Percentiles rank a stretch among this genome's conserved stretches.
Evolutionary conservation across 768 basidiomycete species (phyloP).

Genomic region (Boletales sp.): DNA sequence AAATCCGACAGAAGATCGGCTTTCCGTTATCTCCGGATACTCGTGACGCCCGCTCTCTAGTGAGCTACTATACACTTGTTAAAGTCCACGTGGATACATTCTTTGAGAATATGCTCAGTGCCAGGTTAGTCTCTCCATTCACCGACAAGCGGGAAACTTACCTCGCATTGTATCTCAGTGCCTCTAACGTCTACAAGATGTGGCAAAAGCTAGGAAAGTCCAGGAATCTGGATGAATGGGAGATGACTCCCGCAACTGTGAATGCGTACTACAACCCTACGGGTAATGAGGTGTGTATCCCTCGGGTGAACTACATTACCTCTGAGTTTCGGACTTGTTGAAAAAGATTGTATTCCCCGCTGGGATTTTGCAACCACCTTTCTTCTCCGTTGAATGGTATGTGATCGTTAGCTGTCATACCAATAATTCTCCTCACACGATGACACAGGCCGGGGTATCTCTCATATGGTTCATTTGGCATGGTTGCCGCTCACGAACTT

Average conservation of each 20-base stretch:
- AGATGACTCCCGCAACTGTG: slow-evolving; percentile 83
- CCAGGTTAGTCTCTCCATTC: slow-evolving; percentile 38
- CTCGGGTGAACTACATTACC: background rate
- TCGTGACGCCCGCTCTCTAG: slow-evolving; percentile 60
- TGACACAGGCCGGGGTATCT: slow-evolving; percentile 77
- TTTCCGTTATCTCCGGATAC: slow-evolving; percentile 89
- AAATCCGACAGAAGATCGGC: slow-evolving; percentile 78
- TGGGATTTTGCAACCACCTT: slow-evolving; percentile 90
- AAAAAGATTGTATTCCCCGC: slow-evolving; percentile 90
- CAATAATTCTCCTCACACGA: slow-evolving; percentile 6
- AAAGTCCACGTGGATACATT: slow-evolving; percentile 66
- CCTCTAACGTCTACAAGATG: slow-evolving; percentile 56
- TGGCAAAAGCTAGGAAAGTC: slow-evolving; percentile 75
- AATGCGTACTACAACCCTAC: slow-evolving; percentile 89
- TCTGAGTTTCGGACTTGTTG: background rate
- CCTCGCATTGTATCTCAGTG: slow-evolving; percentile 33
- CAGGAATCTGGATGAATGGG: slow-evolving; percentile 75
- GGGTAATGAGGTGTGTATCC: slow-evolving; percentile 67
- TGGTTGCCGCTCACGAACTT: slow-evolving; percentile 89
- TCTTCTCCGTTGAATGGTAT: slow-evolving; percentile 80
- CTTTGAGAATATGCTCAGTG: slow-evolving; percentile 79
- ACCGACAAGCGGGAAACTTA: background rate
- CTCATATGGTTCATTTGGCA: slow-evolving; percentile 89
- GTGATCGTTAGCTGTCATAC: slow-evolving; percentile 7
- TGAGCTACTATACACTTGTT: slow-evolving; percentile 69